Percentiles rank a stretch among this genome's conserved stretches.
Conservation (phyloP, 2,329 filamentous ascomycete species). For the Xylariaceae sp. region DNA sequence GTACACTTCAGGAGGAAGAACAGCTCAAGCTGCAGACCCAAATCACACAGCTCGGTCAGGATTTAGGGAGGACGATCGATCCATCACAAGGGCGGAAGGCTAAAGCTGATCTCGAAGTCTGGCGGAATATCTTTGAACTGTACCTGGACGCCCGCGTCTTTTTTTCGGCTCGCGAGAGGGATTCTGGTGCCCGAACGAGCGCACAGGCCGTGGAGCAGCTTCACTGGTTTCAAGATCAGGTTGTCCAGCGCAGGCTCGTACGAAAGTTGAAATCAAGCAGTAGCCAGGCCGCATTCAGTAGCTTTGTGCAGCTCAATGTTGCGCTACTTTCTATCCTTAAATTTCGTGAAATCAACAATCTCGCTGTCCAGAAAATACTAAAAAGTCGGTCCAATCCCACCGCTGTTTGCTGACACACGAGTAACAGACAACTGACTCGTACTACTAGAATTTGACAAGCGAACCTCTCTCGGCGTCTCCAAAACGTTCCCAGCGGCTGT, state of each 20-base stretch:
- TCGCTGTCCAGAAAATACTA: constrained; percentile 75
- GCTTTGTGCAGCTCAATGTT: constrained; percentile 70
- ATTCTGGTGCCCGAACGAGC: constrained; percentile 65
- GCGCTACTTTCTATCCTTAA: constrained; percentile 74
- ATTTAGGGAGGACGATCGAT: constrained; percentile 61
- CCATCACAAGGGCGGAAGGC: constrained; percentile 59
- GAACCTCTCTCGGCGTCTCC: constrained; percentile 68
- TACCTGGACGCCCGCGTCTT: constrained; percentile 79
- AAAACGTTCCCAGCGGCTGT: constrained; percentile 58
- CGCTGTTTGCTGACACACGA: background rate
- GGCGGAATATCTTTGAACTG: constrained; percentile 77
- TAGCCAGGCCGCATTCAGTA: constrained; percentile 60
- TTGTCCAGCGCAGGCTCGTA: constrained; percentile 56
- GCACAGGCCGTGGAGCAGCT: constrained; percentile 63
- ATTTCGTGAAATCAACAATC: constrained; percentile 80
- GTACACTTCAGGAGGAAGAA: constrained; percentile 64
- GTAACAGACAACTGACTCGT: too few relatives aligned
- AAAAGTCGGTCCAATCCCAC: constrained; percentile 57
- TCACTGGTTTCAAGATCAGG: constrained; percentile 66
- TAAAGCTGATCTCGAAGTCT: constrained; percentile 63
- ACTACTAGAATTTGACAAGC: constrained; percentile 74
- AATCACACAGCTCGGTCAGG: constrained; percentile 60
- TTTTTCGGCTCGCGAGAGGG: constrained; percentile 71
- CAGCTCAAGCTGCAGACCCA: constrained; percentile 58
- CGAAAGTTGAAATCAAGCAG: constrained; percentile 62